phyloP scores from a whole-genome alignment of 257 asterid genomes.

The Nicotiana otophora region DNA sequence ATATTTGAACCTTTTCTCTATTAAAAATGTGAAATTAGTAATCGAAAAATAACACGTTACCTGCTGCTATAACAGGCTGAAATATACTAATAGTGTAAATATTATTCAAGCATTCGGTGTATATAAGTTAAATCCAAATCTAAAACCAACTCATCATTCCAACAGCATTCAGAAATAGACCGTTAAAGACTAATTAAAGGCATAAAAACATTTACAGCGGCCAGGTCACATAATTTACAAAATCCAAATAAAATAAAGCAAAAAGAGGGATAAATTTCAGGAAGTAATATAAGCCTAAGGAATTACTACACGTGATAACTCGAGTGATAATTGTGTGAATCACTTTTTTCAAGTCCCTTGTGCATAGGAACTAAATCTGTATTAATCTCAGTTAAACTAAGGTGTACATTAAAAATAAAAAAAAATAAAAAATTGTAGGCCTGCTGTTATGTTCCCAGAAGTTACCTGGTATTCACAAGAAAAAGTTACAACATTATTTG shows the following conservation, averaged over 20 bases:
- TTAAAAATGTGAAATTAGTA: too few relatives aligned
- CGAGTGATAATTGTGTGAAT: conserved; percentile 17
- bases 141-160: neutral
- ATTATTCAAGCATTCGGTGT: too few relatives aligned
- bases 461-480: conserved; percentile 42
- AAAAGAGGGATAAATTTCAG: neutral
- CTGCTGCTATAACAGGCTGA: too few relatives aligned
- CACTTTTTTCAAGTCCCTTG: conserved; percentile 16
- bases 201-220: conserved; percentile 9
- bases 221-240: conserved; percentile 1
- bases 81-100: too few relatives aligned
- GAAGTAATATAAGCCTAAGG: conserved; percentile 1
- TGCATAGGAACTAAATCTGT: conserved; percentile 33
- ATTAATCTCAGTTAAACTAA: conserved; percentile 34
- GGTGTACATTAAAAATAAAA: conserved; percentile 29
- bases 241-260: neutral
- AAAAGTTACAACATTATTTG: conserved; percentile 20
- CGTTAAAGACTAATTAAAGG: neutral
- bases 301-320: conserved; percentile 16
- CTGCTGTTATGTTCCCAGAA: conserved; percentile 33
- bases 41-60: too few relatives aligned
- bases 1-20: too few relatives aligned
- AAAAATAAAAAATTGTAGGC: conserved; percentile 25
- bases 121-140: neutral
- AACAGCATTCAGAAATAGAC: neutral